Evolutionary conservation across 805 yeast species (phyloP), one percentile per base, ranked within the genome.

Genomic region (Metschnikowia rubicola): DNA sequence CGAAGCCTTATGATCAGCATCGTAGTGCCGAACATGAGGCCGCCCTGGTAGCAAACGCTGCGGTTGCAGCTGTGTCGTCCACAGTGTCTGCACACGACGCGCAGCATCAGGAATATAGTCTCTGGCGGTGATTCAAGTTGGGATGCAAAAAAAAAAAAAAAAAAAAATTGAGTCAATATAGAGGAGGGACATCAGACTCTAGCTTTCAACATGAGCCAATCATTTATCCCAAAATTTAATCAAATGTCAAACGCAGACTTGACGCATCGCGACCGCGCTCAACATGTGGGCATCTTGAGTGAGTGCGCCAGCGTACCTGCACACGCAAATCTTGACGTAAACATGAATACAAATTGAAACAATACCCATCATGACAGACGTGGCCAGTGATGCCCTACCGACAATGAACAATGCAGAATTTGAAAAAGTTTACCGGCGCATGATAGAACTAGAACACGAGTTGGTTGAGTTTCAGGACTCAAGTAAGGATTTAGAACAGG

Each of bases 401-500:
- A 5, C 41, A 9, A 39, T 35, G 37, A 30, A 38, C 26, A 30
- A 33, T 30, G 43, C 40, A 3, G 53, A 50, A 10, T 43, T 46
- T n/a, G 37, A 46, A 9, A 41, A 35, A 10, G 52, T 53, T 2
- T 38, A 53, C 32, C 56, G 56, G 37, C 60, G 68, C 35, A 61
- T 71, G 35, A 30, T 65, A 6, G 71, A 67, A 39, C 61, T 73
- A 13, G 77, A 73, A 46, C 55, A 50, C 17, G 75, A 70, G 43
- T 58, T 71, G 26, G 47, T 53, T 19, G 78, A 73, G 48, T 74
- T 73, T 49, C 76, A 71, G 48, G 74, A 68, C 35, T 68, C 74
- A 4, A 68, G 74, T 47, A 69, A 64, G 43, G 78, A 73, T 38
- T 58, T 74, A 30, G 79, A 74, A 46, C 71, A 61, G 41, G 76